phyloP scores from a whole-genome alignment of 1,284 basidiomycete genomes.

The Anthracocystis setariae region DNA sequence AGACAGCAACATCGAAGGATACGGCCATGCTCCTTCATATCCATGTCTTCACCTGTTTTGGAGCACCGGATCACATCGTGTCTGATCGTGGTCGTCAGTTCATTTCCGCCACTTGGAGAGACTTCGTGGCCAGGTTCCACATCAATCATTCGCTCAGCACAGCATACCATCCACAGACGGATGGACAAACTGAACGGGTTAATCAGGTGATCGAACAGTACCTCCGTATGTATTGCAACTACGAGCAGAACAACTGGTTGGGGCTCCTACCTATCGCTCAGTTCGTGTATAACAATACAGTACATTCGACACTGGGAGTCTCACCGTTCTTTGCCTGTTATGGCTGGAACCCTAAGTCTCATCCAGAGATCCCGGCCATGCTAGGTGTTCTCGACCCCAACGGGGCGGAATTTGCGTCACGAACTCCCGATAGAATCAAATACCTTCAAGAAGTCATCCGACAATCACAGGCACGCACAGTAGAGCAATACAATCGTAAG shows the following conservation, averaged over 20 bases:
- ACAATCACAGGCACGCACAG: neutral
- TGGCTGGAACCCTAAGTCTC: neutral
- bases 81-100: too few relatives aligned
- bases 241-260: slow-evolving; percentile 31
- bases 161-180: slow-evolving; percentile 35
- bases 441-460: slow-evolving; percentile 1
- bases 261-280: neutral
- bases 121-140: slow-evolving; percentile 40
- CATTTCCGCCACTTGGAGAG: too few relatives aligned
- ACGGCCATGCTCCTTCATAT: slow-evolving; percentile 58
- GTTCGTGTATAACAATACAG: slow-evolving; percentile 9
- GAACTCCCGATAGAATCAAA: neutral
- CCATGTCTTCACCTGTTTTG: slow-evolving; percentile 66
- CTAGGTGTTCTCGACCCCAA: neutral
- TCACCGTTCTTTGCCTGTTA: slow-evolving; percentile 7
- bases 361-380: neutral
- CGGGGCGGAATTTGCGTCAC: neutral
- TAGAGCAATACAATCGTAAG: slow-evolving; percentile 3
- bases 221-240: too few relatives aligned
- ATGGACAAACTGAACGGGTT: too few relatives aligned
- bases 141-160: slow-evolving; percentile 62
- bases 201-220: too few relatives aligned
- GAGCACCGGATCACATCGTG: slow-evolving; percentile 60
- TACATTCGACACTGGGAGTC: slow-evolving; percentile 5
- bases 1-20: slow-evolving; percentile 58